Base-by-base conservation (phyloP, 305 asterid genomes). In the Fraxinus baroniana region DNA sequence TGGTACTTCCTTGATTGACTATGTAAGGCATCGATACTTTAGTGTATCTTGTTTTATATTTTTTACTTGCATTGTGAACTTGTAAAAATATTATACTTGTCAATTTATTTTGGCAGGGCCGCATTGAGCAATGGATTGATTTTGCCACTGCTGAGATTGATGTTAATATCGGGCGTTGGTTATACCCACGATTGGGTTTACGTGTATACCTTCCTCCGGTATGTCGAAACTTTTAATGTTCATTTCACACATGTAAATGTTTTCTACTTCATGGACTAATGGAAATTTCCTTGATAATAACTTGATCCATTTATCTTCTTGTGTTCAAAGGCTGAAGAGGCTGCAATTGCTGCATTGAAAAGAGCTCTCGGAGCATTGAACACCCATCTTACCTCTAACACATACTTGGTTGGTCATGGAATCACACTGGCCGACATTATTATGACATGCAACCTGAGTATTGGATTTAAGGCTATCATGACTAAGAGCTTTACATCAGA, bases 401-500 rank as follows among this genome's bases (percentile, higher is more conserved):
- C 99, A 41, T 95, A 89, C 86, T 90, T 94, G 88, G 99, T 95
- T 79, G 97, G 99, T 17, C 87, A 95, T n/a, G 79, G 89, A 52
- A 91, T 93, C 46, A 93, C 97, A 0, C 86, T 95, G 80, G 98
- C 99, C 35, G 99, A 95, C 86, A 91, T 95, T 79, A 57, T 91
- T n/a, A 78, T 91, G 92, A 83, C 78, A 12, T 95, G 99, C 78
- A 93, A 87, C 86, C 86, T 95, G 68, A 22, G 66, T 10, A 0
- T 0, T 10, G 99, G 98, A 39, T 90, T 93, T 79, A 87, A 70
- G 84, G 1, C 0, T 1, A 55, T 92, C 80, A 0, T 92, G 86
- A 94, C 97, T 12, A 93, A 95, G 94, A 90, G 87, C 87, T 93
- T 95, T 75, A 95, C 99, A 82, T 86, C 94, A 10, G 99, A 92